These are phyloP conservation scores for Boletus hoseneyae DNA, from an alignment of 1,284 basidiomycete species.

Conservation along the genomic window DNA sequence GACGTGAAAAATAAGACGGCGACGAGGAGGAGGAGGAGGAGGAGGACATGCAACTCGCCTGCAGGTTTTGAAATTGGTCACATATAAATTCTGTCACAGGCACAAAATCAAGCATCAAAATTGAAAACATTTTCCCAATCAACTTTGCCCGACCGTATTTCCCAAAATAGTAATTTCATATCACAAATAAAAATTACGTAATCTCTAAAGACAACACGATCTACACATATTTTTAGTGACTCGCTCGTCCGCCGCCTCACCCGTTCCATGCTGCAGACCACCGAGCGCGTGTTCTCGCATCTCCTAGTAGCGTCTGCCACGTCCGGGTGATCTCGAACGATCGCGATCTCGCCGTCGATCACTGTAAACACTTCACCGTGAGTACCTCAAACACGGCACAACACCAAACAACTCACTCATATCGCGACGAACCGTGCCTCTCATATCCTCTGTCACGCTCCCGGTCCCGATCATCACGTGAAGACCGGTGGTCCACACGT, in stretches of 20 bases:
- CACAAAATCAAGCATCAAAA: conserved; percentile 28
- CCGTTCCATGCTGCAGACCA: conserved; percentile 25
- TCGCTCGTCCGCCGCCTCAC: conserved; percentile 22
- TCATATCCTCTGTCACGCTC: conserved; percentile 68
- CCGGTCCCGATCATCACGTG: conserved; percentile 61
- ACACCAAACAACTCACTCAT: conserved; percentile 57
- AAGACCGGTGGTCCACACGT: conserved; percentile 49
- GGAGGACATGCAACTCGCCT: conserved; percentile 24
- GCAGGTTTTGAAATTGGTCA: conserved; percentile 21
- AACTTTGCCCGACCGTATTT: conserved; percentile 20
- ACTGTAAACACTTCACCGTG: conserved; percentile 26
- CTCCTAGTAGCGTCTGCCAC: conserved; percentile 58
- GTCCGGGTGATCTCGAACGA: conserved; percentile 73
- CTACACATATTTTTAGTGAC: conserved; percentile 4
- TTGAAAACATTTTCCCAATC: conserved; percentile 31
- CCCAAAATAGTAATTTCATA: conserved; percentile 17
- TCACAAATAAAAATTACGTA: conserved; percentile 25
- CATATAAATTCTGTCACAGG: conserved; percentile 38
- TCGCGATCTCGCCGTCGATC: conserved; percentile 70
- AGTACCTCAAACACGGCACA: conserved; percentile 5
- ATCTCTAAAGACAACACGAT: conserved; percentile 7
- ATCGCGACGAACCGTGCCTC: conserved; percentile 63
- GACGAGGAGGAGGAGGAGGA: conserved; percentile 9
- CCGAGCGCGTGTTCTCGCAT: neutral
- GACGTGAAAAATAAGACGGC: conserved; percentile 3